These are phyloP conservation scores for Rhynchospora pubera DNA, from an alignment of 176 grass and related monocot species.

Conservation along the genomic window DNA sequence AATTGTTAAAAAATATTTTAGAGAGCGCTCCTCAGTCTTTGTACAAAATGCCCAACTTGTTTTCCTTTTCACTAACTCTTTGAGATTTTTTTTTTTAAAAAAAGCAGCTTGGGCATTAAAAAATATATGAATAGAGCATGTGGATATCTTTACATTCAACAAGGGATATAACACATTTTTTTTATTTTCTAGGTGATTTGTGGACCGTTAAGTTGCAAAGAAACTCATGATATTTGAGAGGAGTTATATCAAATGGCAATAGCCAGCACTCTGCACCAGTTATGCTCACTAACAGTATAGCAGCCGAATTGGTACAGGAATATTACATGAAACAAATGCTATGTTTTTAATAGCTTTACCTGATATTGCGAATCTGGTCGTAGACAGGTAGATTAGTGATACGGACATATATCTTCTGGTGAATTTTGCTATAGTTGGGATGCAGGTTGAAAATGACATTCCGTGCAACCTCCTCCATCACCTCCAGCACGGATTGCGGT, in stretches of 20 bases:
- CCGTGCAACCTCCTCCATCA: constrained; percentile 89
- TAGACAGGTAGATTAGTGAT: constrained; percentile 97
- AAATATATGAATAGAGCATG: background rate
- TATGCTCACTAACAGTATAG: background rate
- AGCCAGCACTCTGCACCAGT: background rate
- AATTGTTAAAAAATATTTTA: background rate
- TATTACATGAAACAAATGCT: background rate
- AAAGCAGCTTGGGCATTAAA: background rate
- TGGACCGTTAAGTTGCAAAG: no score
- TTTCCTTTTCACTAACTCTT: background rate
- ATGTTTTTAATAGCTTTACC: constrained; percentile 33
- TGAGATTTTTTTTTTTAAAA: no score
- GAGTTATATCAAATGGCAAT: background rate
- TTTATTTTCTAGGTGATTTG: no score
- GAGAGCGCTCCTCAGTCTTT: background rate
- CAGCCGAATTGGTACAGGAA: background rate
- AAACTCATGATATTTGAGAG: background rate
- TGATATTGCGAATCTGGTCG: constrained; percentile 92
- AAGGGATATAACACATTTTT: no score
- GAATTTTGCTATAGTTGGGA: constrained; percentile 92
- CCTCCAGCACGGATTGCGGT: constrained; percentile 92
- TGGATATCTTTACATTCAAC: background rate
- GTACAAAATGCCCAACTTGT: background rate
- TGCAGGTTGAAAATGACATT: constrained; percentile 94
- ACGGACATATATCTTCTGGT: constrained; percentile 87